Percentiles rank a stretch among this genome's conserved stretches.
Conservation (phyloP, 306 rosid species). For the Acacia acuminata region DNA sequence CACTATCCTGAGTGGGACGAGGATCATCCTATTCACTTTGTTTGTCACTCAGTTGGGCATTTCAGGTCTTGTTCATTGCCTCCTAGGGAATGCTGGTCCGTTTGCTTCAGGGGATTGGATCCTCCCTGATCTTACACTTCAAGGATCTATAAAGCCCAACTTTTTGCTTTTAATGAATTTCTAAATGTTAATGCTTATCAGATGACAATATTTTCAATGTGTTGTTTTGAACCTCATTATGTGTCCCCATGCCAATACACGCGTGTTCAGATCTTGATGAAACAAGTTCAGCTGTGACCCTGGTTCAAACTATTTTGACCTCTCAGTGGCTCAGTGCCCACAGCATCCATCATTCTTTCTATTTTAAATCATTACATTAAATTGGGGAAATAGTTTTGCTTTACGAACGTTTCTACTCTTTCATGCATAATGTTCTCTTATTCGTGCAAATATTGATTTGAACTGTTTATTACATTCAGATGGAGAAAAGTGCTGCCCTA, state of each 20-base stretch:
- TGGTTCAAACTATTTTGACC: constrained; percentile 7
- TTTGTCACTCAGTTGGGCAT: constrained; percentile 95
- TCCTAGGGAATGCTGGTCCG: constrained; percentile 85
- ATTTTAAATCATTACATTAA: not conserved
- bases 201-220: not conserved
- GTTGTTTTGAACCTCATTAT: not conserved
- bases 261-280: constrained; percentile 17
- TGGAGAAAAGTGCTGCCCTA: constrained; percentile 94
- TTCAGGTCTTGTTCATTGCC: constrained; percentile 79
- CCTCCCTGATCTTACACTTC: constrained; percentile 97
- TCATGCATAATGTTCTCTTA: constrained; percentile 15
- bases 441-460: constrained; percentile 15
- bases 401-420: not conserved
- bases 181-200: not conserved
- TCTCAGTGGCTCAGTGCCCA: constrained; percentile 17
- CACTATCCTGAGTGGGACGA: constrained; percentile 98
- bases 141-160: constrained; percentile 65
- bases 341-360: constrained; percentile 26
- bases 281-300: constrained; percentile 15
- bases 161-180: constrained; percentile 4
- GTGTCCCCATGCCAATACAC: constrained; percentile 9
- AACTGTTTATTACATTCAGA: constrained; percentile 46
- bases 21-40: constrained; percentile 93
- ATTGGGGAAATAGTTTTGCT: not conserved
- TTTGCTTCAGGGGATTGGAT: constrained; percentile 96